Conservation (phyloP, 2,329 filamentous ascomycete genomes). For the Teratosphaeria pseudoeucalypti region DNA sequence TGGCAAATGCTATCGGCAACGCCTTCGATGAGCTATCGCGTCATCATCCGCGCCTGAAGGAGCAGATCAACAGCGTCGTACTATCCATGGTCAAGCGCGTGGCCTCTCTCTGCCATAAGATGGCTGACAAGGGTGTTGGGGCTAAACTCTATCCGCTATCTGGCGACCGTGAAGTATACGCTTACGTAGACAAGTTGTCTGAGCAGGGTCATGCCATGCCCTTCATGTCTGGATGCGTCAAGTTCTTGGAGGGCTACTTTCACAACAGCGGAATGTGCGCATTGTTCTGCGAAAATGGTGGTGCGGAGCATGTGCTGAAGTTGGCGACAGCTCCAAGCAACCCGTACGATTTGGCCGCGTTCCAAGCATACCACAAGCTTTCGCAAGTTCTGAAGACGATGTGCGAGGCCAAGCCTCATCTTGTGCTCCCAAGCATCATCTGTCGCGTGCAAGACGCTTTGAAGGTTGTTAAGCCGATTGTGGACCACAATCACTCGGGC, state of each 20-base stretch:
- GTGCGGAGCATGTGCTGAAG: conserved; percentile 74
- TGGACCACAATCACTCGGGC: conserved; percentile 26
- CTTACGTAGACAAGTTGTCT: conserved; percentile 4
- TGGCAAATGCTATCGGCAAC: conserved; percentile 64
- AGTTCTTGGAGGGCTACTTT: conserved; percentile 69
- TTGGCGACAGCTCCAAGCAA: conserved; percentile 74
- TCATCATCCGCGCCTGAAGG: conserved; percentile 78
- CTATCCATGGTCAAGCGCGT: conserved; percentile 82
- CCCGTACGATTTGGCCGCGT: conserved; percentile 60
- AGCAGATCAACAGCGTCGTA: conserved; percentile 71
- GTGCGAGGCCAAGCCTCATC: conserved; percentile 67
- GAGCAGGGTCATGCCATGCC: conserved; percentile 11
- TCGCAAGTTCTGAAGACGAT: conserved; percentile 65
- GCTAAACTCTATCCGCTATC: conserved; percentile 56
- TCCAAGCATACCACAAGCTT: conserved; percentile 57
- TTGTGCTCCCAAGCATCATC: conserved; percentile 72
- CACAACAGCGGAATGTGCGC: conserved; percentile 62
- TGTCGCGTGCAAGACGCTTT: conserved; percentile 62
- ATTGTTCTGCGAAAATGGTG: conserved; percentile 67
- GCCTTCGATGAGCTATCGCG: conserved; percentile 90
- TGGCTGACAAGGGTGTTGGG: conserved; percentile 63
- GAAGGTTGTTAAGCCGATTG: conserved; percentile 56
- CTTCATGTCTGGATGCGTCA: conserved; percentile 65
- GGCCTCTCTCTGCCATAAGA: conserved; percentile 58
- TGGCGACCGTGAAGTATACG: conserved; percentile 5